phyloP scores from a whole-genome alignment of 805 yeast genomes.

The Saccharomycopsis microspora region DNA sequence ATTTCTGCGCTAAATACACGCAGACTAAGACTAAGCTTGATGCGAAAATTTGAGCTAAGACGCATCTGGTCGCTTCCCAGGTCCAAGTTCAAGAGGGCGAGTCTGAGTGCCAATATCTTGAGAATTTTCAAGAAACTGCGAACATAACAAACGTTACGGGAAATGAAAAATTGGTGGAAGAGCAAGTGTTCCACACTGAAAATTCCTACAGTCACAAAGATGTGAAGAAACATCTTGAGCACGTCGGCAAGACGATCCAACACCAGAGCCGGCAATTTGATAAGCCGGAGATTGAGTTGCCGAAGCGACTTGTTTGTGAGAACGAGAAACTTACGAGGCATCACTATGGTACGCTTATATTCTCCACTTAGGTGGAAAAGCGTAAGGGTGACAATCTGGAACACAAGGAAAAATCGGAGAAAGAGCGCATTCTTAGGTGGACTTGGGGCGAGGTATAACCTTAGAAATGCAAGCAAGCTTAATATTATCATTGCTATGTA shows the following conservation, averaged over 20 bases:
- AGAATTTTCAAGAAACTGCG: slow-evolving; percentile 4
- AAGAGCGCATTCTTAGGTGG: slow-evolving; percentile 17
- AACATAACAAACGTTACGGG: slow-evolving; percentile 9
- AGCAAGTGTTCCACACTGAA: slow-evolving; percentile 1
- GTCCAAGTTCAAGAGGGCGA: slow-evolving; percentile 10
- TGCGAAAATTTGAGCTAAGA: slow-evolving; percentile 9
- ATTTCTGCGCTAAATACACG: slow-evolving; percentile 72
- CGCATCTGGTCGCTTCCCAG: slow-evolving; percentile 11
- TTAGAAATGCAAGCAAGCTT: slow-evolving; percentile 29
- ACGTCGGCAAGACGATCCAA: slow-evolving; percentile 5
- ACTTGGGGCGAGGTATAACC: slow-evolving; percentile 22
- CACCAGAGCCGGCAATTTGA: slow-evolving; percentile 33
- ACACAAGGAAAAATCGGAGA: slow-evolving; percentile 44
- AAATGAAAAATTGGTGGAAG: slow-evolving; percentile 3
- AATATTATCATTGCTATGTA: slow-evolving; percentile 30
- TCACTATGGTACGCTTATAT: slow-evolving; percentile 72
- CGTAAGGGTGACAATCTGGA: slow-evolving; percentile 53
- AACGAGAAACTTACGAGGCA: slow-evolving; percentile 67
- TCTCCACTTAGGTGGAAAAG: slow-evolving; percentile 84
- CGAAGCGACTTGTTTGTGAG: slow-evolving; percentile 86
- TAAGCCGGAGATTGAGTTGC: slow-evolving; percentile 68
- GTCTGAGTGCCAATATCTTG: slow-evolving; percentile 9
- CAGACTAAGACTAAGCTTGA: slow-evolving; percentile 66
- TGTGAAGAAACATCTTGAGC: not conserved
- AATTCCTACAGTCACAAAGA: slow-evolving; percentile 1